Evolutionary conservation across 306 rosid species (phyloP), one percentile per base, ranked within the genome.

Genomic region (Cajanus cajan): DNA sequence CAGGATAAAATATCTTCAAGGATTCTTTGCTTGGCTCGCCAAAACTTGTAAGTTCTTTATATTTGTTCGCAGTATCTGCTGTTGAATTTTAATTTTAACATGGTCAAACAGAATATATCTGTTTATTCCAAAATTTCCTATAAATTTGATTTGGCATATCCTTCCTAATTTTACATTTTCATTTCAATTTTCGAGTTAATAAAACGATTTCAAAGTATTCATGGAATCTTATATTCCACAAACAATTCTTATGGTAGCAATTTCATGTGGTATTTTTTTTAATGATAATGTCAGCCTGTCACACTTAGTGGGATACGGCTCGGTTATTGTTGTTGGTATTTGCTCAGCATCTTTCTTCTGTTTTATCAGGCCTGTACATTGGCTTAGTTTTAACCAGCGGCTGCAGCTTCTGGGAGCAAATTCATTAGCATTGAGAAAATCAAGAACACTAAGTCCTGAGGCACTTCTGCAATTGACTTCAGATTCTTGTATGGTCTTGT

Each of bases 1-100:
- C 90, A 85, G 76, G 88, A 91, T 82, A 82, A 84, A 77, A 85
- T 79, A 70, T 81, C 92, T 62, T 86, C 90, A 2, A 91, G 90
- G 83, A 85, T 95, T 86, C 91, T 95, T 78, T 85, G 51, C 83
- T 84, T 95, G 92, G 96, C 93, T 81, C 85, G 86, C 77, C 84
- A 64, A 74, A 90, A 95, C 83, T 79, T 95, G 99, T 95, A 86
- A 72, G 96, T 83, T 65, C 52, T 39, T 58, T 52, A 18, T 41
- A 64, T 70, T 82, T 77, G 22, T 73, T 80, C 61, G 54, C 11
- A 28, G 40, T 5, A 15, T 36, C 31, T 83, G 22, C 57, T 14
- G 24, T 55, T 45, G 47, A 34, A 31, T 66, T 57, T 59, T 24
- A 36, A 65, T 40, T 6, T 1, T 9, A 25, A 57, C 62, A 63